Evolutionary conservation across 2,329 filamentous ascomycete genomes (phyloP).

Genomic region (Colletotrichum paranaense): DNA sequence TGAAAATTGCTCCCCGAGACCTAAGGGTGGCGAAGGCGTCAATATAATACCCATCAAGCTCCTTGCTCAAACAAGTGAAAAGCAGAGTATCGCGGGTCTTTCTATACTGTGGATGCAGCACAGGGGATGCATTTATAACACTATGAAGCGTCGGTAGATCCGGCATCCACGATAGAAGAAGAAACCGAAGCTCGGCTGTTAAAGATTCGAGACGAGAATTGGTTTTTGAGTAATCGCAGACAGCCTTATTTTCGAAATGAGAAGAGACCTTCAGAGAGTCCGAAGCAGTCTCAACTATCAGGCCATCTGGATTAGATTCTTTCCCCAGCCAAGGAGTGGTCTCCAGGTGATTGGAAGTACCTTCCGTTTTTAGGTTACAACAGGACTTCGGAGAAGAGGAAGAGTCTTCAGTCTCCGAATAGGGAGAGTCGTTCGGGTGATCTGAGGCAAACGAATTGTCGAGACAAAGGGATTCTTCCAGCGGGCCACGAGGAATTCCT

Average conservation of each 20-base stretch:
- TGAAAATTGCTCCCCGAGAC: slow-evolving; percentile 32
- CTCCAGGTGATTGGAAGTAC: too few relatives aligned
- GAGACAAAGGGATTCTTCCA: too few relatives aligned
- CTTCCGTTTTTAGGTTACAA: too few relatives aligned
- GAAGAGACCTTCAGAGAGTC: too few relatives aligned
- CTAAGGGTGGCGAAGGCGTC: slow-evolving; percentile 37
- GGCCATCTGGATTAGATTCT: too few relatives aligned
- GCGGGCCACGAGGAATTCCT: too few relatives aligned
- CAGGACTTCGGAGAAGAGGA: too few relatives aligned
- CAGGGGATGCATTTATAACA: slow-evolving; percentile 37
- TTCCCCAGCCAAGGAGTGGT: too few relatives aligned
- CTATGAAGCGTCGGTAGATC: slow-evolving; percentile 32
- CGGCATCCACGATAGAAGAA: slow-evolving; percentile 34
- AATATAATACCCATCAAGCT: slow-evolving; percentile 35
- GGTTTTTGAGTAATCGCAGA: neutral
- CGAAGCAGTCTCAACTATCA: neutral
- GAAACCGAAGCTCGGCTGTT: neutral
- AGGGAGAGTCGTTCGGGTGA: too few relatives aligned
- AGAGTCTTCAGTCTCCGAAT: too few relatives aligned
- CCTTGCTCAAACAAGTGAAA: slow-evolving; percentile 31
- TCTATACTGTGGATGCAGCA: slow-evolving; percentile 38
- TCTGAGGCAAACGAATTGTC: too few relatives aligned
- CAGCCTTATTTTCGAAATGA: neutral
- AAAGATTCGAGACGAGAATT: neutral
- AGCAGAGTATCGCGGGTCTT: slow-evolving; percentile 37